phyloP scores from a whole-genome alignment of 108 stramenopile genomes.

The Skeletonema menzelii region DNA sequence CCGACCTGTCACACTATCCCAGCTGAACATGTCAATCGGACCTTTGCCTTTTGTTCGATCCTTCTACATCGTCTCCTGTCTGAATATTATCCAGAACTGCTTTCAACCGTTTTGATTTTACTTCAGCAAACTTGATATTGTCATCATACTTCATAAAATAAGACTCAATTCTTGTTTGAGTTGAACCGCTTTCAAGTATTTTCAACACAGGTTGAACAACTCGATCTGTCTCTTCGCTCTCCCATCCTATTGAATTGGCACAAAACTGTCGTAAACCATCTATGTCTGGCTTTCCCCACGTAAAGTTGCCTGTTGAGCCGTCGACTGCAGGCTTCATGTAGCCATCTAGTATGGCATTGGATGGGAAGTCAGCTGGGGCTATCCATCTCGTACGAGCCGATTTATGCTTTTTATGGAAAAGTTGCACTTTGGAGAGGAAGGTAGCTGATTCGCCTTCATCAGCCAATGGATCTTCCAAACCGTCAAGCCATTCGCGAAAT shows the following conservation, averaged over 20 bases:
- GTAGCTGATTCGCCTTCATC: slow-evolving; percentile 10
- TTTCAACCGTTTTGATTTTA: slow-evolving; percentile 65
- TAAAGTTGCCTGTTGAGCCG: slow-evolving; percentile 62
- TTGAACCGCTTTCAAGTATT: slow-evolving; percentile 45
- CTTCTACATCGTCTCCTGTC: not conserved
- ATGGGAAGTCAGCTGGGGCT: slow-evolving; percentile 85
- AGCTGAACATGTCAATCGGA: not conserved
- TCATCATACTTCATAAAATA: slow-evolving; percentile 95
- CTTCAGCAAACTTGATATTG: slow-evolving; percentile 87
- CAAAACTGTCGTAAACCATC: slow-evolving; percentile 72
- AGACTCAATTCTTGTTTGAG: slow-evolving; percentile 91
- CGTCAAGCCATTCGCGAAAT: slow-evolving; percentile 90
- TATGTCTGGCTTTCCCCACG: slow-evolving; percentile 86
- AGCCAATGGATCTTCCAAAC: slow-evolving; percentile 59
- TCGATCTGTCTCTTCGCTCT: slow-evolving; percentile 66
- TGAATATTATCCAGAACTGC: slow-evolving; percentile 47
- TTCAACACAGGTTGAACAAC: slow-evolving; percentile 79
- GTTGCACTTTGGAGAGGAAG: slow-evolving; percentile 8
- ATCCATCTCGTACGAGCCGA: slow-evolving; percentile 81
- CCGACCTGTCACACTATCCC: too few species aligned
- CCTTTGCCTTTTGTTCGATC: not conserved
- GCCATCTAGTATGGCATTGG: slow-evolving; percentile 66
- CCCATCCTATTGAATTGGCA: slow-evolving; percentile 80
- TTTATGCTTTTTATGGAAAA: slow-evolving; percentile 81
- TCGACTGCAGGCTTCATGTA: slow-evolving; percentile 89